These are phyloP conservation scores for Mucor piriformis DNA, from an alignment of 371 early-diverging fungal genomes.

Conservation along the genomic window DNA sequence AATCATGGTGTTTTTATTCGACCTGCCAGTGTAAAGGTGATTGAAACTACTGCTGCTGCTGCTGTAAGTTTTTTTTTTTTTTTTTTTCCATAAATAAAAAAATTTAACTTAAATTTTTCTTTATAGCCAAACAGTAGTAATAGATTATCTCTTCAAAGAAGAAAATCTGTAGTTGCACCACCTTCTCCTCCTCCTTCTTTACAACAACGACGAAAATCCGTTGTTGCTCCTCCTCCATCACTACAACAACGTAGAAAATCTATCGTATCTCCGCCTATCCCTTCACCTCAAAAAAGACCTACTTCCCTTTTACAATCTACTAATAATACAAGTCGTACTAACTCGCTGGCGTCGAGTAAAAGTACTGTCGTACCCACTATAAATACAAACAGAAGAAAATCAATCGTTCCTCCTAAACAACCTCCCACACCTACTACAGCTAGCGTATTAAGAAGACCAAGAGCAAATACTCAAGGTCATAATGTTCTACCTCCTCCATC, in stretches of 20 bases:
- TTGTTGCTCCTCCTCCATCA: constrained; percentile 24
- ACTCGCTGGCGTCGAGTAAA: neutral
- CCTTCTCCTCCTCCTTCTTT: neutral
- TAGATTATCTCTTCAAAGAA: constrained; percentile 18
- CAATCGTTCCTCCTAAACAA: constrained; percentile 16
- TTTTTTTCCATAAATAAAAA: neutral
- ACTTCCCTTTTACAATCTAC: constrained; percentile 22
- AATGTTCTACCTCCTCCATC: neutral
- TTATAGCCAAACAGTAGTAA: neutral
- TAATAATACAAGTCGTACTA: constrained; percentile 13
- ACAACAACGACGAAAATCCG: constrained; percentile 9
- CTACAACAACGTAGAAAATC: constrained; percentile 20
- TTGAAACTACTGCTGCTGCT: neutral
- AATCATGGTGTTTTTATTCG: constrained; percentile 78
- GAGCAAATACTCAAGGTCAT: constrained; percentile 13
- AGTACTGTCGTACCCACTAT: constrained; percentile 3
- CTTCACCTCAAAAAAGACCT: constrained; percentile 18
- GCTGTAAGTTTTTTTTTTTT: neutral
- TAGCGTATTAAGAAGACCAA: constrained; percentile 8
- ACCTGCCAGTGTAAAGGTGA: constrained; percentile 56
- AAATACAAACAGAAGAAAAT: constrained; percentile 8
- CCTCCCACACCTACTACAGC: neutral
- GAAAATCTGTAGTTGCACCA: constrained; percentile 20
- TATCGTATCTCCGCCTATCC: constrained; percentile 1
- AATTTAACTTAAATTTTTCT: neutral